These are phyloP conservation scores for Thuidium tamariscinum DNA, from an alignment of 225 moss, liverwort and hornwort genomes.

Conservation along the genomic window DNA sequence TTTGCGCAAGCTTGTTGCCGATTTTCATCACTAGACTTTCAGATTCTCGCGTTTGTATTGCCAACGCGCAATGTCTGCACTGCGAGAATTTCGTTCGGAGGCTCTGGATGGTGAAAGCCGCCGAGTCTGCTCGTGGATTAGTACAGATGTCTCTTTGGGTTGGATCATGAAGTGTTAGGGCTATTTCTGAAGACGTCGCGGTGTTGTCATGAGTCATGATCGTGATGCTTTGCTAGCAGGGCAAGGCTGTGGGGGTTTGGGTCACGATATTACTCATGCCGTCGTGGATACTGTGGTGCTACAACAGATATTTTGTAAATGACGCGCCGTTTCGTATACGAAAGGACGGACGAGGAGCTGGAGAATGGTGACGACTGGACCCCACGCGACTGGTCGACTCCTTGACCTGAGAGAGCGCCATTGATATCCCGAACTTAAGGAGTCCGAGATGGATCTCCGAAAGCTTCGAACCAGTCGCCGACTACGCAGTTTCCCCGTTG, in stretches of 20 bases:
- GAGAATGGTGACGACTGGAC: neutral
- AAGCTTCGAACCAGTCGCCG: neutral
- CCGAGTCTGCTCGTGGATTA: too few relatives aligned
- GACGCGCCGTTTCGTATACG: slow-evolving; percentile 14
- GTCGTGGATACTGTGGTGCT: neutral
- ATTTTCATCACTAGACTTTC: neutral
- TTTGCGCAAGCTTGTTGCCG: neutral
- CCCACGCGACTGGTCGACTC: neutral
- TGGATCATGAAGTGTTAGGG: neutral
- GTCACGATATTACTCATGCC: neutral
- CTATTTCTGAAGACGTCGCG: neutral
- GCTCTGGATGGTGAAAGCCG: neutral
- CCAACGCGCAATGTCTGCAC: neutral
- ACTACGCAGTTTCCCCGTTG: neutral
- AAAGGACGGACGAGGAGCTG: neutral
- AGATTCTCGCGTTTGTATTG: neutral
- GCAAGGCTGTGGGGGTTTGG: neutral
- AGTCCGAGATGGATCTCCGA: neutral
- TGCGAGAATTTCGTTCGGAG: neutral
- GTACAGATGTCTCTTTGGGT: neutral
- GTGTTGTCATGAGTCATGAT: neutral
- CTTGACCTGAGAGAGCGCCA: neutral
- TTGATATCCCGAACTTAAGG: neutral
- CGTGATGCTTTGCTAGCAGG: neutral
- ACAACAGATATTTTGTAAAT: slow-evolving; percentile 11